Evolutionary conservation across 1,139 yeast species (phyloP).

Genomic region (Yamadazyma jaroonii): DNA sequence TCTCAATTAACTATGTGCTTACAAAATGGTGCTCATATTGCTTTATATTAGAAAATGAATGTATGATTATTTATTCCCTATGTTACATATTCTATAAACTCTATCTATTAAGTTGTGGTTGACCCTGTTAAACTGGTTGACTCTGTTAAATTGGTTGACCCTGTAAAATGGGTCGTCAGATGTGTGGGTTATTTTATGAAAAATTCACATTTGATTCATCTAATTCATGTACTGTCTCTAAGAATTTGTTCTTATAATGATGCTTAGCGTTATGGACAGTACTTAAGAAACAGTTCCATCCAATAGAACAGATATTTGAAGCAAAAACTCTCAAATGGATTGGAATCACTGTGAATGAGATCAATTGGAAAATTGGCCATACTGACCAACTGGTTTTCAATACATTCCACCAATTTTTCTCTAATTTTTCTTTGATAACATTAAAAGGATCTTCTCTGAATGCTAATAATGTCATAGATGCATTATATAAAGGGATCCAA

Average conservation of each 20-base stretch:
- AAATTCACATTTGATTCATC: constrained; percentile 19
- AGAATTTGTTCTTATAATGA: constrained; percentile 42
- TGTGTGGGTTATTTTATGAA: no score
- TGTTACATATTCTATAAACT: constrained; percentile 38
- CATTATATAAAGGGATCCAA: constrained; percentile 47
- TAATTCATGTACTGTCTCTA: constrained; percentile 42
- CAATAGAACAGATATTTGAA: constrained; percentile 40
- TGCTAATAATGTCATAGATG: constrained; percentile 38
- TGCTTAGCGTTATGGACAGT: constrained; percentile 41
- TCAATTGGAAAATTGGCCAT: constrained; percentile 44
- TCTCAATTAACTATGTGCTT: constrained; percentile 32
- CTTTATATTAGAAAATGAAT: constrained; percentile 1
- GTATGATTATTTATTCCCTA: constrained; percentile 26
- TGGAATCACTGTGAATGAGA: constrained; percentile 39
- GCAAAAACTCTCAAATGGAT: constrained; percentile 40
- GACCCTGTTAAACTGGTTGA: no score
- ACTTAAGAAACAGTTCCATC: constrained; percentile 47
- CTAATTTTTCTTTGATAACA: constrained; percentile 31
- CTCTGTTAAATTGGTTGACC: no score
- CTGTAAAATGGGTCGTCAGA: no score
- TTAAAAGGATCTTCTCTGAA: constrained; percentile 36
- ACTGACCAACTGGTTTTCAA: constrained; percentile 42
- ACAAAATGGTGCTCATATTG: constrained; percentile 20
- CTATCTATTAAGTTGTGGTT: constrained; percentile 43
- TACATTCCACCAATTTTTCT: constrained; percentile 43